A percentile compares a stretch with the other conserved stretches of the same genome.
These are phyloP conservation scores for Irpex sp. DNA, from an alignment of 1,284 basidiomycete species.

Conservation along the genomic window DNA sequence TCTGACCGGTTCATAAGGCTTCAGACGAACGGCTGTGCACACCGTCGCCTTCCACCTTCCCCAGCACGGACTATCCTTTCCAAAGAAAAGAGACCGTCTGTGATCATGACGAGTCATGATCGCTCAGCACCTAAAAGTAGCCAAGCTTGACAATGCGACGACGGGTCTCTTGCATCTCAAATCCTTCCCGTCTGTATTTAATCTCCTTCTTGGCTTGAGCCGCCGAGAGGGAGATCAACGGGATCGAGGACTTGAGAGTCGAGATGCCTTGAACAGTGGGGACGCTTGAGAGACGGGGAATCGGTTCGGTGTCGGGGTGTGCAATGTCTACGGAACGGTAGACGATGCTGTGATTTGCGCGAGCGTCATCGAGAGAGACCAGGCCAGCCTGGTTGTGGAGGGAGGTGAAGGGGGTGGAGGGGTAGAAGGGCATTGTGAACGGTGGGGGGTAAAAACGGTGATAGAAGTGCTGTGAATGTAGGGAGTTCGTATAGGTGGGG, in stretches of 20 bases:
- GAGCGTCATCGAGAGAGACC: not conserved
- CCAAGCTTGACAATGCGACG: not conserved
- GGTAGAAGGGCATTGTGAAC: too few species aligned
- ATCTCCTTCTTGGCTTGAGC: constrained; percentile 8
- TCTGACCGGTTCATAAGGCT: not conserved
- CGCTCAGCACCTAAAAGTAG: not conserved
- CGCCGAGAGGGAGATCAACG: constrained; percentile 8
- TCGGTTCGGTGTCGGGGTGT: not conserved
- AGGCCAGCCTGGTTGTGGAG: not conserved
- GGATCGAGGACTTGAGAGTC: not conserved
- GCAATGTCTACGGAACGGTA: not conserved
- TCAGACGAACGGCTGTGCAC: not conserved
- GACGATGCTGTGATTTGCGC: not conserved
- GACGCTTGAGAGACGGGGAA: not conserved
- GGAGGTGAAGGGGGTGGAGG: not conserved
- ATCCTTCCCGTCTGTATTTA: constrained; percentile 14
- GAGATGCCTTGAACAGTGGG: not conserved
- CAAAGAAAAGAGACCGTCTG: too few species aligned
- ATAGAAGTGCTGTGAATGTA: too few species aligned
- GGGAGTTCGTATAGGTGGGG: too few species aligned
- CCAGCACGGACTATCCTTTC: not conserved
- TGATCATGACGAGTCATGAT: not conserved
- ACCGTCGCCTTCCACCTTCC: not conserved
- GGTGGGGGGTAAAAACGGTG: too few species aligned
- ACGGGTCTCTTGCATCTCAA: constrained; percentile 9